Base-by-base conservation (phyloP, 2,329 filamentous ascomycete genomes). In the Myriangium duriaei region DNA sequence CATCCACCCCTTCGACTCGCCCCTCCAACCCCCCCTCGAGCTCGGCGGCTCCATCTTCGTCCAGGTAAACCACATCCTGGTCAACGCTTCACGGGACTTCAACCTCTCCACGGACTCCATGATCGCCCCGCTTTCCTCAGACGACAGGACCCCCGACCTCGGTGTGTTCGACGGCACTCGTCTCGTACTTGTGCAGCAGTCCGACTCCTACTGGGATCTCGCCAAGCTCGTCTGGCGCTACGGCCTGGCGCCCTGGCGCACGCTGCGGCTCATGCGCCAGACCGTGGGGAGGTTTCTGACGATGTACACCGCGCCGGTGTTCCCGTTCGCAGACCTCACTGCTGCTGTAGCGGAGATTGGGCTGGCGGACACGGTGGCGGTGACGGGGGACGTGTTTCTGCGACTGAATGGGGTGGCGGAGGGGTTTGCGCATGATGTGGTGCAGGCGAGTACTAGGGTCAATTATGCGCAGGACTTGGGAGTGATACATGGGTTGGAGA, bases 11-110 rank as follows among this genome's bases (percentile, higher is more conserved):
- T 88, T 81, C 54, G 70, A 74, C 45, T 69, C 88, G 49, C 65
- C 76, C 2, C 46, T 62, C 0, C 64, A 77, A 28, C 80, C 81
- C 1, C 33, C 35, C 29, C 72, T 94, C 24, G 91, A 98, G 57
- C 67, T 96, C 1, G 91, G 91, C 11, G 91, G 82, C 9, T 88
- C 81, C 44, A 94, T 96, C 49, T 98, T 96, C 54, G 83, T 96
- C 31, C 58, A 79, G 34, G 72, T 81, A 30, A 98, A 96, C 53
- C 66, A 76, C 28, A 94, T 93, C 50, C 70, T 98, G 28, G 74
- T 78, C 49, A 77, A 81, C 39, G 81, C 86, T 1, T 76, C 74
- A 5, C 61, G 71, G 19, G 68, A 73, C 11, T 86, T 94, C 53
- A 74, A 74, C n/a, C 73, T 98, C 3, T 61, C 64, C 0, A 61